Evolutionary conservation across 78 protist genomes (phyloP), one percentile per base, ranked within the genome.

Genomic region (Monosiga brevicollis): DNA sequence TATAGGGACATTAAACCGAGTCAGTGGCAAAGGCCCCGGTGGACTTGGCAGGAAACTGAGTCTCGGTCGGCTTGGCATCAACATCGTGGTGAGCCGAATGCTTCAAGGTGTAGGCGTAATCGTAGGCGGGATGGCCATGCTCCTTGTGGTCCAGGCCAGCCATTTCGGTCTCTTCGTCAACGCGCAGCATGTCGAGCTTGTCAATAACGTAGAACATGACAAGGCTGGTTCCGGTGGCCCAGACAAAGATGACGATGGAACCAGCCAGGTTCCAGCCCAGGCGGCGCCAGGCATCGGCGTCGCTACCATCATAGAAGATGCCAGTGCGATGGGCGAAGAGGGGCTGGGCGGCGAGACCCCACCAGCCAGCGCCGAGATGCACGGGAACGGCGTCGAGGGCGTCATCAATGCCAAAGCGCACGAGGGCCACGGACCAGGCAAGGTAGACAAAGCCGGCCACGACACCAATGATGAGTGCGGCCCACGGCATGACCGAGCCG

Each of bases 351-450:
- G 85, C 41, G 25, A 84, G 82, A 32, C 94, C 96, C 93, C 93
- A 91, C 37, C 86, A 39, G 29, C 97, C 97, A 75, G 90, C 75
- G 42, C 71, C 49, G 29, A 84, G 87, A 72, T 94, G 97, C 74
- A 91, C 93, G 10, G 94, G 81, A 26, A 79, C 40, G 10, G 94
- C 91, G 25, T 91, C 95, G 49, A 91, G 78, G 0, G 95, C 93
- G 82, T 94, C 97, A 73, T 94, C 97, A 39, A 93, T 83, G 22
- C 80, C 15, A 26, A 87, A 2, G 54, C 55, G 71, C 2, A 80
- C 32, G 6, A 91, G 36, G 24, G 83, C 38, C 38, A 70, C n/a
- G 38, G 86, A 37, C 26, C 83, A 42, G n/a, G 80, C 88, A 35
- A 80, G 54, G 83, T 89, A 85, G n/a, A 83, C 83, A 39, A 81